Evolutionary conservation across 345 rosid species (phyloP), one percentile per base, ranked within the genome.

Genomic region (Adansonia digitata): DNA sequence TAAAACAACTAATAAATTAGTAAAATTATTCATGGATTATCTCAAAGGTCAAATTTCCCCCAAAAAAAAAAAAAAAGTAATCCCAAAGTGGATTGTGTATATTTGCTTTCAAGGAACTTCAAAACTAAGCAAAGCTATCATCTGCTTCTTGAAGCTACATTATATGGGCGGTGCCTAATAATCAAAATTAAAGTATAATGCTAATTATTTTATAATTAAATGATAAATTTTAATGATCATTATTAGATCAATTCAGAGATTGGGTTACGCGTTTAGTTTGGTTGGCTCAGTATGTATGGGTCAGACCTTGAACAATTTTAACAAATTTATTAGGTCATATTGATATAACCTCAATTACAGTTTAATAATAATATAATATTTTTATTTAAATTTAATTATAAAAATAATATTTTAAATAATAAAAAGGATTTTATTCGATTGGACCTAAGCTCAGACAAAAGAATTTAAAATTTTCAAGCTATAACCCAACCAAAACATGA

Each of bases 51-150:
- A 43, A 42, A 20, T 0, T 24, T 42, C 9, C n/a, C n/a, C n/a
- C n/a, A n/a, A n/a, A n/a, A n/a, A n/a, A n/a, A n/a, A n/a, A n/a
- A 26, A 15, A 43, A 26, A 18, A 13, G 52, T 22, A 66, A 42
- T 40, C 34, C 34, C 34, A 11, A 0, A 1, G 1, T 6, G n/a
- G 4, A 35, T 63, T 37, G 10, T 35, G 68, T 14, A 37, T 10
- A 20, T 4, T 27, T 14, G n/a, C 9, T n/a, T 77, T 26, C 52
- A 40, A 29, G 65, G 56, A 71, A 71, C 66, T 62, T 71, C 46
- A 51, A 7, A 13, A 12, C 26, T 35, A 71, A 48, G 45, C 65
- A 62, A 63, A 6, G 17, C n/a, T 27, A 37, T 63, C 24, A 61
- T 34, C 6, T 2, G 5, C 13, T 49, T 62, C 51, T 12, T 17